Conservation (phyloP, 1,284 basidiomycete genomes). For the Cryptococcus jaspeensis region DNA sequence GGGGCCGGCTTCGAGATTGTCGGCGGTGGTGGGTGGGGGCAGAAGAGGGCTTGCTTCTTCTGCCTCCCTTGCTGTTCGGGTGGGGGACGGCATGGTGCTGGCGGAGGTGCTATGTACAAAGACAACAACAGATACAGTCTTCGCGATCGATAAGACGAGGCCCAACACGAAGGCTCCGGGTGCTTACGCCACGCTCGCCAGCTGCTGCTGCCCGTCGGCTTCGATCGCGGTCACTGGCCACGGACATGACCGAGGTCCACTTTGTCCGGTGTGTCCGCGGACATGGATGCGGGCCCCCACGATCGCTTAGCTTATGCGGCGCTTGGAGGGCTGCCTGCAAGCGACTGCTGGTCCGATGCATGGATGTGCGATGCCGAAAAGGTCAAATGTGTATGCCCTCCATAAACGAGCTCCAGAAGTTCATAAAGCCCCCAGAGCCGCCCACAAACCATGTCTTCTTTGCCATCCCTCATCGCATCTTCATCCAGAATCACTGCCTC, state of each 20-base stretch:
- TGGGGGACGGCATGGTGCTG: conserved; percentile 2
- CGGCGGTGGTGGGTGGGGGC: not conserved
- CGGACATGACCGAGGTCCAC: too few relatives aligned
- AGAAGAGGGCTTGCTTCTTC: conserved; percentile 10
- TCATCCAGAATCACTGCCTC: not conserved
- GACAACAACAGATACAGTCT: too few relatives aligned
- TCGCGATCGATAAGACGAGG: too few relatives aligned
- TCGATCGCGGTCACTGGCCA: too few relatives aligned
- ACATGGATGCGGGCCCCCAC: not conserved
- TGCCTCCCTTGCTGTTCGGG: not conserved
- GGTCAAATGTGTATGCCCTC: conserved; percentile 5
- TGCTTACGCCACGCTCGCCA: too few relatives aligned
- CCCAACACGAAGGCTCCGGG: too few relatives aligned
- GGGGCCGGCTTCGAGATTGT: conserved; percentile 1
- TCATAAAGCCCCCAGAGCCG: too few relatives aligned
- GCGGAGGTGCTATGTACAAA: not conserved
- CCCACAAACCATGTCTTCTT: not conserved
- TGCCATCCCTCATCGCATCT: not conserved
- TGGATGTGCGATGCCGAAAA: not conserved
- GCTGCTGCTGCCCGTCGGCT: too few relatives aligned
- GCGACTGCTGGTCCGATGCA: not conserved
- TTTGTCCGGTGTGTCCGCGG: too few relatives aligned
- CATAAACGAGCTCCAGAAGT: not conserved
- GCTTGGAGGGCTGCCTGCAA: conserved; percentile 1
- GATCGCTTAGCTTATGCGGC: not conserved